Base-by-base conservation (phyloP, 805 yeast species). In the Yarrowia hollandica region DNA sequence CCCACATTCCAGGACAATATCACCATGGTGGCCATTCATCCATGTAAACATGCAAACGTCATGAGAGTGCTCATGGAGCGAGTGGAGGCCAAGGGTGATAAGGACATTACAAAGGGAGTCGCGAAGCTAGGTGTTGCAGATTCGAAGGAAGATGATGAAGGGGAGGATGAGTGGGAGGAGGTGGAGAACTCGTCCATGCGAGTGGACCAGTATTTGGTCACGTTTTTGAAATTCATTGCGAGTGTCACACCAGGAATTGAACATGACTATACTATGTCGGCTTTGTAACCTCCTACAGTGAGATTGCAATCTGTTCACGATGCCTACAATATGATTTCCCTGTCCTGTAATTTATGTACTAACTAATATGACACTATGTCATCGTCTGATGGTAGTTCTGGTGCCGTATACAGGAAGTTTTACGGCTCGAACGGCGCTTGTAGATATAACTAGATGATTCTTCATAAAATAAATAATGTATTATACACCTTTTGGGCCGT, bases 181-280 rank as follows among this genome's bases (percentile, higher is more conserved):
- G 70, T 82, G 23, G 76, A 74, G 25, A 67, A 69, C 28, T 67
- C 67, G 11, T 62, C 69, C 16, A 77, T 92, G 7, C 78, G 96
- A 26, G 97, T 86, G 1, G 98, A 94, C 70, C 97, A 91, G 69
- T 94, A 94, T 69, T 74, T 94, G 64, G 79, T 94, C 33, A 85
- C 92, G 14, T 94, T 94, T 71, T 78, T 94, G 67, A 94, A 94
- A 73, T 94, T 94, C 68, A 92, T 94, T 48, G 88, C 97, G 8
- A 89, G 97, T 74, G 98, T 94, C 8, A 91, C 96, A 1, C 99
- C 99, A 0, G 96, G 97, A 15, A 91, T 94, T 60, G 96, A 92
- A 74, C 95, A 92, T 72, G 99, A 94, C 67, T 90, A 90, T 70
- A 94, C 99, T n/a, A 94, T 92, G 97, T 91, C 90, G 71, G 97